Evolutionary conservation across 805 yeast genomes (phyloP), one percentile per base, ranked within the genome.

Genomic region (Ogataea minuta): DNA sequence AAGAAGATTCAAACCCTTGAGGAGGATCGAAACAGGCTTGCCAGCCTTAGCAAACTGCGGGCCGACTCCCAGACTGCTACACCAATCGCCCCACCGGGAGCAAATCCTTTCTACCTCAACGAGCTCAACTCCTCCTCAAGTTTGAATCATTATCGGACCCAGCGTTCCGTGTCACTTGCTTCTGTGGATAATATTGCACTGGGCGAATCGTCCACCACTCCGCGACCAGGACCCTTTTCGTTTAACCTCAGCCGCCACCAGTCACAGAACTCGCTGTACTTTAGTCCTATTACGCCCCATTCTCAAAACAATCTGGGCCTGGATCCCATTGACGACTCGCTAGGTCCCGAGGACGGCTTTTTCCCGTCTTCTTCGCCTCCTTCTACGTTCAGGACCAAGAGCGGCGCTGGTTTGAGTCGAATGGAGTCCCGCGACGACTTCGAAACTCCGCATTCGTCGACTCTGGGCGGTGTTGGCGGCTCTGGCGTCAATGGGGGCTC

Each of bases 121-220:
- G 68, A 64, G 24, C 30, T 61, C 20, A 51, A 55, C 32, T 52
- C 64, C 0, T 42, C 64, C 6, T 48, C 54, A 15, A 46, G 49
- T n/a, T 31, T 46, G 21, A 46, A 46, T 19, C 42, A 46, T 25
- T 44, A 41, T 36, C 46, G 50, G 30, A 23, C 44, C n/a, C 53
- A 46, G 27, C 45, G 58, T 17, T 54, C 63, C 6, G 48, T 46
- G 6, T 54, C 60, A 9, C 46, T 60, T 3, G 38, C 45, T 4
- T 53, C 63, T 10, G 39, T 40, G 20, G 57, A 49, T 23, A 64
- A 62, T 19, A 67, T 72, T 31, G 62, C 60, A 30, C 48, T 73
- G 36, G 78, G 77, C 6, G 78, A 76, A 47, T 66, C 77, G 1
- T 68, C 77, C 5, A 55, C 64, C 9, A 71, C 80, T 0, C 77